phyloP scores from a whole-genome alignment of 352 stramenopile species.

The Globisporangium sylvaticum region DNA sequence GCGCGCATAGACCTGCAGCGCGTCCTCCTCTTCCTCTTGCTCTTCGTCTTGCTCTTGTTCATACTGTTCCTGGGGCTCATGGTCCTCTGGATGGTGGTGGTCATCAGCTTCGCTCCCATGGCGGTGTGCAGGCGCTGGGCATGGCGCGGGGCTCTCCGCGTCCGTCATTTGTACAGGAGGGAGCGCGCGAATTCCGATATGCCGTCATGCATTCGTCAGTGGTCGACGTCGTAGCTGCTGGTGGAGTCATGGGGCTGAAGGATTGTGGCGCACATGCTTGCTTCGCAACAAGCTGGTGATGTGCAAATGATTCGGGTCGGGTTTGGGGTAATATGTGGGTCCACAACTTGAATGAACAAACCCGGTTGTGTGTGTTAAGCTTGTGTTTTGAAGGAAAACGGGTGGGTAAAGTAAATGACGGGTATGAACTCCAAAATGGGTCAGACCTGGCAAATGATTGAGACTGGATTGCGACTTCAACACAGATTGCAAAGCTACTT shows the following conservation, averaged over 20 bases:
- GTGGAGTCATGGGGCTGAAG: neutral
- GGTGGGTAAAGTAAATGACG: neutral
- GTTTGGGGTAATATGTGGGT: neutral
- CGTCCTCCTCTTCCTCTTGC: constrained; percentile 2
- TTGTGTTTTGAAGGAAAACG: neutral
- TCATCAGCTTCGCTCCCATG: neutral
- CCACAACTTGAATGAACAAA: neutral
- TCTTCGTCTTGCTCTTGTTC: neutral
- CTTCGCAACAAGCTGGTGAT: neutral
- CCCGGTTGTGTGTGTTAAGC: neutral
- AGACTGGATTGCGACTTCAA: neutral
- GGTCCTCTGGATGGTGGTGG: neutral
- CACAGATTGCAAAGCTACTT: neutral
- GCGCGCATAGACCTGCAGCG: constrained; percentile 35
- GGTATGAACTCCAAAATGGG: neutral
- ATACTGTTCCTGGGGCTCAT: neutral
- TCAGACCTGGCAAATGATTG: neutral
- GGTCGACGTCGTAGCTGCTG: neutral
- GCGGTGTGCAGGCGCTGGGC: neutral
- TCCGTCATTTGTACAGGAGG: neutral
- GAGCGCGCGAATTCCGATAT: neutral
- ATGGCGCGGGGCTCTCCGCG: neutral
- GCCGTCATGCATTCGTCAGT: neutral
- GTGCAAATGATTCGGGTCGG: neutral
- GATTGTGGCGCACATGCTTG: neutral